Base-by-base conservation (phyloP, 2,329 filamentous ascomycete species). In the Cladophialophora chaetospira region DNA sequence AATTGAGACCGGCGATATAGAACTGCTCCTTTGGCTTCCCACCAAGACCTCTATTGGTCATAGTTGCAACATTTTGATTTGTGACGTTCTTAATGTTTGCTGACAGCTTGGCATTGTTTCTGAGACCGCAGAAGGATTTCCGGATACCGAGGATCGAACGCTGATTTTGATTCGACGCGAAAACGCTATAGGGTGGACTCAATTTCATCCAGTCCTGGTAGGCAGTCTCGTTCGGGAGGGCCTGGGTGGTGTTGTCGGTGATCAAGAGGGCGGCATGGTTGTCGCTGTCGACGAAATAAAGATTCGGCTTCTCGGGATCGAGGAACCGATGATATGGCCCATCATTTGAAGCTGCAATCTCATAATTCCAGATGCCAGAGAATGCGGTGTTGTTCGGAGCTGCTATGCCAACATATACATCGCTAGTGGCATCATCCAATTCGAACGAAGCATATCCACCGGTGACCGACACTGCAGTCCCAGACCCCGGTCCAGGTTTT, bases 241-340 rank as follows among this genome's bases (percentile, higher is more conserved):
- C 71, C 5, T 76, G 68, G 0, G 88, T 91, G 46, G 92, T 74
- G 65, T 92, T 88, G 51, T 85, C 80, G 0, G 91, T 95, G 42
- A 88, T 86, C 38, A 99, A 79, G 23, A 99, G 77, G 1, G 90
- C 88, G 2, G 90, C 87, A 26, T 80, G 82, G 40, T 84, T 86
- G 71, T 97, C 94, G 21, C 89, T 91, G 68, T 97, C 94, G 50
- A 97, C 84, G 73, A 92, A 88, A 65, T 85, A 82, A 5, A 97
- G 77, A 62, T 87, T 82, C 65, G 83, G 89, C n/a, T 36, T 44
- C 25, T 56, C 49, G 13, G 42, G 45, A 17, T 36, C 33, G 31
- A 35, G 23, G 31, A 74, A 79, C 5, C 29, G 42, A 72, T 95
- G 88, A 69, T 89, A 97, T 58, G 81, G 88, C 1, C 77, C 82